Percentiles rank a stretch among this genome's conserved stretches.
These are phyloP conservation scores for Penicillium concentricum DNA, from an alignment of 2,329 filamentous ascomycete species.

Conservation along the genomic window DNA sequence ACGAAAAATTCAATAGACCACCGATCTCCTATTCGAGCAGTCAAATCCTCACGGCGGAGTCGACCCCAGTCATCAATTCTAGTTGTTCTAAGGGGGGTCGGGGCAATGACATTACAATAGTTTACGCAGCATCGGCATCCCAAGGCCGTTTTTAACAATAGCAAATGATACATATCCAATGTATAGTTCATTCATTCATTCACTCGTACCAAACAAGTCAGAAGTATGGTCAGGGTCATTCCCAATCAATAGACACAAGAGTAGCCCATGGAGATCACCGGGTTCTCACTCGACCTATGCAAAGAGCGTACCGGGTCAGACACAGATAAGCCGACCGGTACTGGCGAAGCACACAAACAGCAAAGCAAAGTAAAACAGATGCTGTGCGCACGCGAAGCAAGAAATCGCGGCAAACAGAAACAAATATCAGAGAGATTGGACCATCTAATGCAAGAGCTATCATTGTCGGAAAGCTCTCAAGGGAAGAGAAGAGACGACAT, in stretches of 20 bases:
- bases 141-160: neutral
- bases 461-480: neutral
- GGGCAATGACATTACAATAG: neutral
- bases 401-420: neutral
- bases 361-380: neutral
- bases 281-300: neutral
- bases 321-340: neutral
- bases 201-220: constrained; percentile 31
- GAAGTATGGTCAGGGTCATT: constrained; percentile 14
- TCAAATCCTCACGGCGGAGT: neutral
- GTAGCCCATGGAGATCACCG: neutral
- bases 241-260: constrained; percentile 4
- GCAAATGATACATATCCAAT: constrained; percentile 9
- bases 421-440: constrained; percentile 6
- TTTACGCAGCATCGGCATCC: neutral
- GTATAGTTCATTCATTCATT: constrained; percentile 38
- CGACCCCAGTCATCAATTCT: neutral
- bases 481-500: constrained; percentile 3
- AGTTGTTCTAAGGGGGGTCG: neutral
- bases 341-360: neutral
- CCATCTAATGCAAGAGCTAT: constrained; percentile 23
- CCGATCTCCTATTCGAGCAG: neutral
- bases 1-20: neutral
- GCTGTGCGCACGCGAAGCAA: neutral
- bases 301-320: neutral